Conservation (phyloP, 1,284 basidiomycete genomes). For the Ganoderma sinense region DNA sequence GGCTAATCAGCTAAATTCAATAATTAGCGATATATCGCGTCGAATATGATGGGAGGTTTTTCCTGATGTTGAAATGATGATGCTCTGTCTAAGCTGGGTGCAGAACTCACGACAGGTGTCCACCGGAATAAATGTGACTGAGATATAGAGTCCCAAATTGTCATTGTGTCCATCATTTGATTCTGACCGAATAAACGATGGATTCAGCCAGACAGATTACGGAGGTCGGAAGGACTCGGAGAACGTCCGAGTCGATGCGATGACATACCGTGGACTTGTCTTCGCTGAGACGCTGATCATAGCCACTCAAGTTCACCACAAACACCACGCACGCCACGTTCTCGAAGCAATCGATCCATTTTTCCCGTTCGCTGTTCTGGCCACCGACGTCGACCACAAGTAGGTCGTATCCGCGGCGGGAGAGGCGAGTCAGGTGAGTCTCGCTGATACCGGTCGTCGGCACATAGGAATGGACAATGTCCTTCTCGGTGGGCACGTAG, state of each 20-base stretch:
- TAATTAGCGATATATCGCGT: too few relatives aligned
- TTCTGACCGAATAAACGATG: slow-evolving; percentile 57
- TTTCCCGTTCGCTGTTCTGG: slow-evolving; percentile 88
- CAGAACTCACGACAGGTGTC: slow-evolving; percentile 79
- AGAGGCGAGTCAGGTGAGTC: slow-evolving; percentile 90
- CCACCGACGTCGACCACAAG: slow-evolving; percentile 93
- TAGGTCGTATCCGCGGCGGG: slow-evolving; percentile 76
- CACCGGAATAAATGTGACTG: slow-evolving; percentile 93
- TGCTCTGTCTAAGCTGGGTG: not conserved
- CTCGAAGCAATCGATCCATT: slow-evolving; percentile 90
- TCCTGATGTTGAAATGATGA: too few relatives aligned
- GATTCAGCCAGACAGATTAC: not conserved
- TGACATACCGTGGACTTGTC: slow-evolving; percentile 85
- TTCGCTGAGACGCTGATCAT: slow-evolving; percentile 93
- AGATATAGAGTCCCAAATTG: slow-evolving; percentile 94
- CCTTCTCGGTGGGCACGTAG: slow-evolving; percentile 81
- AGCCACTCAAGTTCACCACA: slow-evolving; percentile 86
- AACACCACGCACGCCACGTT: slow-evolving; percentile 90
- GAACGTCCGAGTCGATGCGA: not conserved
- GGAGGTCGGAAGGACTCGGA: too few relatives aligned
- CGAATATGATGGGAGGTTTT: too few relatives aligned
- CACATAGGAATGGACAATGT: slow-evolving; percentile 87
- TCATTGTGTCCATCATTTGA: slow-evolving; percentile 97
- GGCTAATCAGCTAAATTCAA: too few relatives aligned
- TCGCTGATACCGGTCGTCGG: slow-evolving; percentile 96